Conservation (phyloP, 2,329 filamentous ascomycete genomes). For the Botrytis cinerea region DNA sequence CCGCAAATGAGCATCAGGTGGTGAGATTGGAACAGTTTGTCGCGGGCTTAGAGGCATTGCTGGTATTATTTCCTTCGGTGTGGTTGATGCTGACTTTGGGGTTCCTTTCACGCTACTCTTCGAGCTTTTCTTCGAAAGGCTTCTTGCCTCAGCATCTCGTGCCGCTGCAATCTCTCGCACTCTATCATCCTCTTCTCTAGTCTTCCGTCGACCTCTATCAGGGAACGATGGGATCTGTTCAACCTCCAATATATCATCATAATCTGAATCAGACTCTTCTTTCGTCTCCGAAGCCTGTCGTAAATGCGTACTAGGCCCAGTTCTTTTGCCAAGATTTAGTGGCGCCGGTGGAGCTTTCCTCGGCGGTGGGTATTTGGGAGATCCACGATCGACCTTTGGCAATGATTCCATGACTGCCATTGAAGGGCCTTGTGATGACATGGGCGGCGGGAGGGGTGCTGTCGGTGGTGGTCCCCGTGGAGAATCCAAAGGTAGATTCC, state of each 20-base stretch:
- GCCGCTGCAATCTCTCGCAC: constrained; percentile 69
- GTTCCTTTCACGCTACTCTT: constrained; percentile 48
- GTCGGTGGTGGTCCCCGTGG: constrained; percentile 39
- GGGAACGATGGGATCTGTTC: constrained; percentile 58
- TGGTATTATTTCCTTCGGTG: constrained; percentile 46
- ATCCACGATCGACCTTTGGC: constrained; percentile 48
- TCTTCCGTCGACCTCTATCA: constrained; percentile 75
- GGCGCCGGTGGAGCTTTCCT: constrained; percentile 86
- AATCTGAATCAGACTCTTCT: constrained; percentile 74
- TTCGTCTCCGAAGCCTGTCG: constrained; percentile 51
- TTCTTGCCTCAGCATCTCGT: constrained; percentile 69
- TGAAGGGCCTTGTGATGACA: constrained; percentile 33
- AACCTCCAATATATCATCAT: constrained; percentile 74
- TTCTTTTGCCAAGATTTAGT: constrained; percentile 63
- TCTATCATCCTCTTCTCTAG: constrained; percentile 82
- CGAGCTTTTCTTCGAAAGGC: constrained; percentile 72
- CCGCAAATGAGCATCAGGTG: constrained; percentile 39
- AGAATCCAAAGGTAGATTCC: constrained; percentile 52
- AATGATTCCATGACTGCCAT: constrained; percentile 48
- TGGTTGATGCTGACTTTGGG: constrained; percentile 43
- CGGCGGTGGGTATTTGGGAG: constrained; percentile 57
- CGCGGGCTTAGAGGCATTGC: constrained; percentile 47
- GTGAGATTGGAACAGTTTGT: constrained; percentile 39
- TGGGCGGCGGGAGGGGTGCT: constrained; percentile 36
- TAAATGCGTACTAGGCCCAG: constrained; percentile 46